A percentile compares a stretch with the other conserved stretches of the same genome.
Evolutionary conservation across 495 filamentous ascomycete species (phyloP).

Genomic region (Aspergillus biplanus): DNA sequence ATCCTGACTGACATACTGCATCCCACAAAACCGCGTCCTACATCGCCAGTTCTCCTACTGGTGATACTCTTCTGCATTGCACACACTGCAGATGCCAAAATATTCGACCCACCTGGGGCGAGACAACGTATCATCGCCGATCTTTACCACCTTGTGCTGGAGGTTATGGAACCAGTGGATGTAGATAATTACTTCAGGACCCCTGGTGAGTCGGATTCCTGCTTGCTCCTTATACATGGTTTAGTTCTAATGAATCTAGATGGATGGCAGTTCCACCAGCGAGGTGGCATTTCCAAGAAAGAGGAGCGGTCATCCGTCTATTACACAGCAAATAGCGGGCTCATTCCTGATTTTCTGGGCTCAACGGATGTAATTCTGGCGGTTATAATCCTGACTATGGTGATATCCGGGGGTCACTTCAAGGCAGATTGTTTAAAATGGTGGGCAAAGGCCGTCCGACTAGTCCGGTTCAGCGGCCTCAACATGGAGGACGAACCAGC

Average conservation of each 20-base stretch:
- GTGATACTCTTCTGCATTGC: slow-evolving; percentile 16
- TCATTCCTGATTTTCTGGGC: slow-evolving; percentile 17
- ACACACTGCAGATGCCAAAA: slow-evolving; percentile 15
- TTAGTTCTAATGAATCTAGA: background rate
- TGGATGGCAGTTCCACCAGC: slow-evolving; percentile 17
- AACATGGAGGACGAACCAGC: slow-evolving; percentile 16
- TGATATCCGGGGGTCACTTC: slow-evolving; percentile 18
- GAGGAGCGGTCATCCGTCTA: slow-evolving; percentile 11
- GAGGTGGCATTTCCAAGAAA: slow-evolving; percentile 7
- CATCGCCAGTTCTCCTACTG: slow-evolving; percentile 12
- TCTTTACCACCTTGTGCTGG: slow-evolving; percentile 7
- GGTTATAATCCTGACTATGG: slow-evolving; percentile 8
- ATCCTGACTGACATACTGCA: slow-evolving; percentile 12
- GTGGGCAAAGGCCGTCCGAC: slow-evolving; percentile 14
- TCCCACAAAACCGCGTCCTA: slow-evolving; percentile 10
- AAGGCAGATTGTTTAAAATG: slow-evolving; percentile 16
- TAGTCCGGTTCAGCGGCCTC: slow-evolving; percentile 1
- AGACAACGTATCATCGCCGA: slow-evolving; percentile 15
- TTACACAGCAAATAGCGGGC: slow-evolving; percentile 10
- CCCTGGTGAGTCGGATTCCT: background rate
- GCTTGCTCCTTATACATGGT: background rate
- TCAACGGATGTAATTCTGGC: slow-evolving; percentile 17
- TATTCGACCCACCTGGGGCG: slow-evolving; percentile 15
- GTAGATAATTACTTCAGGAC: slow-evolving; percentile 18
- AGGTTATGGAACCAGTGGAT: slow-evolving; percentile 16